Conservation (phyloP, 805 yeast species). For the Schwanniomyces vanrijiae region DNA sequence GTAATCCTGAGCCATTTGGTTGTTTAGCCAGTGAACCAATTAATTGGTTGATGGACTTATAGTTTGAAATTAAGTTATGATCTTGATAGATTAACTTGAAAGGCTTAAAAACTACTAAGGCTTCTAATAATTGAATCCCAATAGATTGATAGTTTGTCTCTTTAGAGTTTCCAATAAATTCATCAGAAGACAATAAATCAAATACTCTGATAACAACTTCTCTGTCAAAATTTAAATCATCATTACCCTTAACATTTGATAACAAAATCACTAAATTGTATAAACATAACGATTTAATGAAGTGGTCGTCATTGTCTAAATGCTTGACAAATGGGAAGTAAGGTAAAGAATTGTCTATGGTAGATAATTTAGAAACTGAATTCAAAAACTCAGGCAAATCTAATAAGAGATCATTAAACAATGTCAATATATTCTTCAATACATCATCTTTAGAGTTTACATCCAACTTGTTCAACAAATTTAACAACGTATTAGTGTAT, state of each 20-base stretch:
- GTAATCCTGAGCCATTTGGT: slow-evolving; percentile 55
- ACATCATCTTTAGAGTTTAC: slow-evolving; percentile 57
- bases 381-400: slow-evolving; percentile 37
- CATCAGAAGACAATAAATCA: slow-evolving; percentile 31
- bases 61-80: slow-evolving; percentile 32
- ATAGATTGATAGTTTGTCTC: slow-evolving; percentile 57
- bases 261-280: slow-evolving; percentile 55
- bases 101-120: slow-evolving; percentile 52
- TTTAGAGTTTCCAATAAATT: slow-evolving; percentile 27
- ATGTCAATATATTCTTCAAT: slow-evolving; percentile 60
- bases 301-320: slow-evolving; percentile 54
- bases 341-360: slow-evolving; percentile 47
- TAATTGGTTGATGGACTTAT: slow-evolving; percentile 30
- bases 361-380: slow-evolving; percentile 42
- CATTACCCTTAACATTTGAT: slow-evolving; percentile 18
- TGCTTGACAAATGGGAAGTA: slow-evolving; percentile 53
- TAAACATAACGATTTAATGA: slow-evolving; percentile 55
- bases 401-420: slow-evolving; percentile 56
- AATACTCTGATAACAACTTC: slow-evolving; percentile 40
- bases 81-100: slow-evolving; percentile 52
- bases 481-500: slow-evolving; percentile 55
- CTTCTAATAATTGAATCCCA: slow-evolving; percentile 61
- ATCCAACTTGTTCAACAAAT: slow-evolving; percentile 50
- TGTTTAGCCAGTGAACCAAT: slow-evolving; percentile 29
- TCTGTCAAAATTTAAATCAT: slow-evolving; percentile 28